A percentile compares a stretch with the other conserved stretches of the same genome.
These are phyloP conservation scores for Aspergillus fischeri DNA, from an alignment of 2,329 filamentous ascomycete genomes.

Conservation along the genomic window DNA sequence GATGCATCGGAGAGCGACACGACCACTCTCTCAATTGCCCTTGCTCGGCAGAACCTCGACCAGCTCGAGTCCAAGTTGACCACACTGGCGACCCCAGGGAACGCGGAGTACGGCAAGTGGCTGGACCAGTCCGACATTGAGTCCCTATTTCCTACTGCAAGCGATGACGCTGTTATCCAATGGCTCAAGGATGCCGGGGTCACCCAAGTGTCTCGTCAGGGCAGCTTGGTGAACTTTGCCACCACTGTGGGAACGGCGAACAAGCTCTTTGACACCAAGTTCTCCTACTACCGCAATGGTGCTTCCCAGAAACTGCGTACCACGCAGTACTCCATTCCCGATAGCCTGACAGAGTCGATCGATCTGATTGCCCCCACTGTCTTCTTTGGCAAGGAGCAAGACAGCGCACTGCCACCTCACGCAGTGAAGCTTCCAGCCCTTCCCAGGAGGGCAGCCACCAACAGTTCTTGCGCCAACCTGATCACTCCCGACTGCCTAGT, in stretches of 20 bases:
- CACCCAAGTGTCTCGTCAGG: slow-evolving; percentile 34
- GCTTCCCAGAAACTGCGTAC: slow-evolving; percentile 42
- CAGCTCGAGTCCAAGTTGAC: slow-evolving; percentile 38
- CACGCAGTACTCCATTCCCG: slow-evolving; percentile 39
- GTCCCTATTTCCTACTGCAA: slow-evolving; percentile 38
- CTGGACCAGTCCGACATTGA: slow-evolving; percentile 43
- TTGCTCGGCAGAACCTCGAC: slow-evolving; percentile 27
- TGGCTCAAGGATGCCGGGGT: slow-evolving; percentile 46
- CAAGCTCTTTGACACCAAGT: slow-evolving; percentile 46
- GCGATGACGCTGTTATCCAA: slow-evolving; percentile 32
- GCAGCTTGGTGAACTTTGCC: slow-evolving; percentile 41
- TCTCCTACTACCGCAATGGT: slow-evolving; percentile 43
- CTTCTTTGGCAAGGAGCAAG: slow-evolving; percentile 42
- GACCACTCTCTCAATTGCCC: slow-evolving; percentile 18
- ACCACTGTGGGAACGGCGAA: slow-evolving; percentile 42
- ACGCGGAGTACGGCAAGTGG: slow-evolving; percentile 48
- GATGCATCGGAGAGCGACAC: slow-evolving; percentile 12
- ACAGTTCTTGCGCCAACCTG: slow-evolving; percentile 16
- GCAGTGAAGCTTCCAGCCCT: not conserved
- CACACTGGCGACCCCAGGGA: slow-evolving; percentile 45
- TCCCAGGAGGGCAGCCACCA: slow-evolving; percentile 1
- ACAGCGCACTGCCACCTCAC: not conserved
- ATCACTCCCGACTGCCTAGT: slow-evolving; percentile 49
- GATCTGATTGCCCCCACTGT: slow-evolving; percentile 51
- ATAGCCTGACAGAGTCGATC: slow-evolving; percentile 37